phyloP scores from a whole-genome alignment of 805 yeast genomes.

The Sugiyamaella marilandica region DNA sequence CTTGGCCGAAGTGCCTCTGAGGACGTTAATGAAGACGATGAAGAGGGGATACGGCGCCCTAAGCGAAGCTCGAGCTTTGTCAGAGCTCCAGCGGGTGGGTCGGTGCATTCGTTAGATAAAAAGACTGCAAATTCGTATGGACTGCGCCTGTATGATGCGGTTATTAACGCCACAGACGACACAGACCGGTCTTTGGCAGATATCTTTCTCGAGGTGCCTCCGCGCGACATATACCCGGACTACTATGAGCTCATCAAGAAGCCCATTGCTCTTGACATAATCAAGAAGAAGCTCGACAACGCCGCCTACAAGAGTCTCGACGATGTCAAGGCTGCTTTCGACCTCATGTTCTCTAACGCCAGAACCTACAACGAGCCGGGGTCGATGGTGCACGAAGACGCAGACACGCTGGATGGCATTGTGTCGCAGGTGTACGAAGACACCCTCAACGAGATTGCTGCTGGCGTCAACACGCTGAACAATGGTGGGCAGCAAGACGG shows the following conservation, averaged over 20 bases:
- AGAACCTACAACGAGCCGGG: conserved; percentile 63
- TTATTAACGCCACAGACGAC: conserved; percentile 33
- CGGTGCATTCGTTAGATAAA: background rate
- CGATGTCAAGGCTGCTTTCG: conserved; percentile 47
- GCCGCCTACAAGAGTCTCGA: conserved; percentile 37
- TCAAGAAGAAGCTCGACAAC: conserved; percentile 42
- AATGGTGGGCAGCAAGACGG: background rate
- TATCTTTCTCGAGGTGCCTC: conserved; percentile 62
- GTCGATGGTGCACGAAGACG: conserved; percentile 58
- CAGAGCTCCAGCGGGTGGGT: background rate
- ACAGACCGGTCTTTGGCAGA: conserved; percentile 39
- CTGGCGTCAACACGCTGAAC: background rate
- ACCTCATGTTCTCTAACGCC: conserved; percentile 63
- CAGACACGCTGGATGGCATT: conserved; percentile 29
- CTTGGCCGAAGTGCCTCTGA: background rate
- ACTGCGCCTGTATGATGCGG: conserved; percentile 14
- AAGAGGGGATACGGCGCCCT: background rate
- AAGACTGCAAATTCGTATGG: background rate
- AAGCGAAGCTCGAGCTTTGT: background rate
- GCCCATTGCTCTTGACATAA: conserved; percentile 58
- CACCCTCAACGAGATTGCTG: background rate
- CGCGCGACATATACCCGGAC: conserved; percentile 74
- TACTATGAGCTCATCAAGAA: conserved; percentile 60
- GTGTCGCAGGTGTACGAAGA: conserved; percentile 6
- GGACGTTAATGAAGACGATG: conserved; percentile 12